phyloP scores from a whole-genome alignment of 1,284 basidiomycete species.

The Moesziomyces parantarcticus region DNA sequence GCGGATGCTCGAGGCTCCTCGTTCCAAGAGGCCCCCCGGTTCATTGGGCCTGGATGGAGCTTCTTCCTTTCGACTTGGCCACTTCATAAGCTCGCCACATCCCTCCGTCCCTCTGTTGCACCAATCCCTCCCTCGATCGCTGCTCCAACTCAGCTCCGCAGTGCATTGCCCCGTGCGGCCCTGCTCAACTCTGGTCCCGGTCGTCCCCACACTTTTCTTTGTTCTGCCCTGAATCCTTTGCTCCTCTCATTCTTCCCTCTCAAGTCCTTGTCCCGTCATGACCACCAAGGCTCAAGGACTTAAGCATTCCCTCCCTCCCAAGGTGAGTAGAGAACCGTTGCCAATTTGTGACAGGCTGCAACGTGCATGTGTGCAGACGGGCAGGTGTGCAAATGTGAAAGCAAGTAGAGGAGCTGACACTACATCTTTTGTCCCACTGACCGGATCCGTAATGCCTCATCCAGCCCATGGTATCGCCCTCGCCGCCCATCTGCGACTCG shows the following conservation, averaged over 20 bases:
- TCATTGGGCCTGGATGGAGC: conserved; percentile 19
- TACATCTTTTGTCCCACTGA: not conserved
- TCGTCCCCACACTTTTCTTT: conserved; percentile 10
- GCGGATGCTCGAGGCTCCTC: conserved; percentile 9
- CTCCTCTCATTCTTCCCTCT: conserved; percentile 10
- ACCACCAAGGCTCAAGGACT: conserved; percentile 27
- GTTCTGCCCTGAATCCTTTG: conserved; percentile 8
- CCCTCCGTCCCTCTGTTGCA: conserved; percentile 1
- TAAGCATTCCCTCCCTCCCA: conserved; percentile 44
- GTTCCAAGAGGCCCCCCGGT: not conserved
- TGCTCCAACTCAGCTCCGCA: conserved; percentile 14
- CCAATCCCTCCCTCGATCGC: not conserved
- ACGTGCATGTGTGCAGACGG: too few species aligned
- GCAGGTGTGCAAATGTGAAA: too few species aligned
- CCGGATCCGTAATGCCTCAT: not conserved
- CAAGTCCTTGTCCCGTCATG: conserved; percentile 18
- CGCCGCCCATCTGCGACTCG: conserved; percentile 8
- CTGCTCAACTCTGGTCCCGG: not conserved
- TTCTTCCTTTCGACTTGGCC: conserved; percentile 4
- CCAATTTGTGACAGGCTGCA: not conserved
- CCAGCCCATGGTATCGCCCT: conserved; percentile 20
- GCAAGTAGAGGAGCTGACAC: not conserved
- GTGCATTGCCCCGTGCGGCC: conserved; percentile 12
- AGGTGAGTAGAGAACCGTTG: conserved; percentile 23
- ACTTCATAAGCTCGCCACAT: conserved; percentile 18